Evolutionary conservation across 208 protist species (phyloP).

Genomic region (Leishmania mexicana): DNA sequence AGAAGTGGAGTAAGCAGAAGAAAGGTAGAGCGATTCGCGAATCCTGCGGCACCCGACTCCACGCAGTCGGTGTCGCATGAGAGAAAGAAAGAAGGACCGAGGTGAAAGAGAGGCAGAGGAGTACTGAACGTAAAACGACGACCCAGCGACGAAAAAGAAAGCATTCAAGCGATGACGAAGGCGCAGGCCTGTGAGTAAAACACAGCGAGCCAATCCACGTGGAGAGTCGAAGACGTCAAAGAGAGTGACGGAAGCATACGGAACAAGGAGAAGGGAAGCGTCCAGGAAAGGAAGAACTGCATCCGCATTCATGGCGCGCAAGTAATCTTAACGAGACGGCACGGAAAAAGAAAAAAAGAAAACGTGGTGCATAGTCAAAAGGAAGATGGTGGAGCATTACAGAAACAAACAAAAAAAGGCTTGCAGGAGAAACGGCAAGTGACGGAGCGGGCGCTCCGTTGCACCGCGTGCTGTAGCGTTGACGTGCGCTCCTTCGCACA

Average conservation of each 20-base stretch:
- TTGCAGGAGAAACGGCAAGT: not conserved
- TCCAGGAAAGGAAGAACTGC: not conserved
- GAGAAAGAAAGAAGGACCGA: not conserved
- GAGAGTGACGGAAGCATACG: not conserved
- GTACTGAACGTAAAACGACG: not conserved
- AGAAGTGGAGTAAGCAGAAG: not conserved
- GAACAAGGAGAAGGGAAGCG: not conserved
- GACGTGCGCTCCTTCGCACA: not conserved
- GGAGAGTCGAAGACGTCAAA: not conserved
- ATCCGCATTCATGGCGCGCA: not conserved
- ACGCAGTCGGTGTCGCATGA: not conserved
- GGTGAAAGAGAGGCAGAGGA: not conserved
- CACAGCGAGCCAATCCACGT: not conserved
- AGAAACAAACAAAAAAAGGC: not conserved
- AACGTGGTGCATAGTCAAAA: not conserved
- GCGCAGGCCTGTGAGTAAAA: not conserved
- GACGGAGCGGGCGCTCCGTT: not conserved
- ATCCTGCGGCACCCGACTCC: not conserved
- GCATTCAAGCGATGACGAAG: not conserved
- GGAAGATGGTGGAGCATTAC: not conserved
- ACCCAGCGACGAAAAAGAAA: not conserved
- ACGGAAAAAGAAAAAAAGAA: not conserved
- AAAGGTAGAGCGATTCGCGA: not conserved
- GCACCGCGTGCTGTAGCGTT: not conserved
- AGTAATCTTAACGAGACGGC: not conserved